Evolutionary conservation across 345 rosid species (phyloP), one percentile per base, ranked within the genome.

Genomic region (Salix viminalis): DNA sequence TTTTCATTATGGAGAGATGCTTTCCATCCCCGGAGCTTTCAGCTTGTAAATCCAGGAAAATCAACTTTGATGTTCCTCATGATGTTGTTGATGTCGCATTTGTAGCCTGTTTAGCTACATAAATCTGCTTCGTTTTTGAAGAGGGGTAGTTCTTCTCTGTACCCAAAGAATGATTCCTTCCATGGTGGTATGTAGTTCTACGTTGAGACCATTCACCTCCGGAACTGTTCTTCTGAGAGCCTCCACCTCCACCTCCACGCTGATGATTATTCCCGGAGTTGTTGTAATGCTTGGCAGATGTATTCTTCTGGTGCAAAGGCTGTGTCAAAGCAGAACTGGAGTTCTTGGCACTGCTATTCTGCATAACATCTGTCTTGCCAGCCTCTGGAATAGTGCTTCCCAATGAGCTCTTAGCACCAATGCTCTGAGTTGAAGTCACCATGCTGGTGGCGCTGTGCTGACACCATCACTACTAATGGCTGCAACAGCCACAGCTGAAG

Each of bases 401-500:
- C 19, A 88, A 79, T n/a, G 84, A 64, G 84, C 83, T 83, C 82
- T 85, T 87, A 28, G 85, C 34, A n/a, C 77, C 83, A 61, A 61
- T 66, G 70, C 77, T 69, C 15, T 75, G 87, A 70, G 88, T 76
- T 44, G 87, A 81, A 74, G 79, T 54, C 34, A 80, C 80, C 30
- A 84, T 65, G 77, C 80, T 42, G 39, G 68, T 77, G 75, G 94
- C 77, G 81, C 82, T 82, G 26, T 24, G 26, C 26, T 24, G 26
- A 24, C 26, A 24, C 94, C 97, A 76, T 92, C 97, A 84, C 82
- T 94, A 77, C 90, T 92, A 77, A 92, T 94, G 70, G 97, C 98
- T 64, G 97, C 96, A 85, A 90, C 98, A 79, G 97, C 97, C 79
- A 92, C 84, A 42, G 98, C 94, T 14, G 97, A 92, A 66, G 99